Evolutionary conservation across 805 yeast genomes (phyloP).

Genomic region (Kuraishia hungarica): DNA sequence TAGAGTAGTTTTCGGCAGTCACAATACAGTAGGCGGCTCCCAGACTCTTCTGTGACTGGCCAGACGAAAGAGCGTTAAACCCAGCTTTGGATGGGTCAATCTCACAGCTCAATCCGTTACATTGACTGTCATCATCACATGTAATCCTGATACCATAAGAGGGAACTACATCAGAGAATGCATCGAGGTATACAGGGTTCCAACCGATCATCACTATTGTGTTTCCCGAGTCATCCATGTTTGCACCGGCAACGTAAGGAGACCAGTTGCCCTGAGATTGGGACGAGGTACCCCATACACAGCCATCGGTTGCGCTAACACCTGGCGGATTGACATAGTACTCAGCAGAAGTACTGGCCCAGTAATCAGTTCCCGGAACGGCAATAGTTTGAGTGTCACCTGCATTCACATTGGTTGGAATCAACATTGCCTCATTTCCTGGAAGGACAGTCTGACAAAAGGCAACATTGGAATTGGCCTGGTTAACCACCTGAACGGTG

Average conservation of each 20-base stretch:
- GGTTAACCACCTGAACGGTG: conserved; percentile 49
- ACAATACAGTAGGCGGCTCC: conserved; percentile 81
- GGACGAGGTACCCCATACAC: conserved; percentile 71
- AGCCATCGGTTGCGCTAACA: conserved; percentile 63
- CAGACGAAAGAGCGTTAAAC: conserved; percentile 47
- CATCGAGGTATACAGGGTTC: conserved; percentile 79
- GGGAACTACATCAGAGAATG: conserved; percentile 48
- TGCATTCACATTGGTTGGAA: conserved; percentile 64
- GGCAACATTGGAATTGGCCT: conserved; percentile 54
- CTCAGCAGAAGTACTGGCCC: conserved; percentile 84
- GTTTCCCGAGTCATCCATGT: conserved; percentile 58
- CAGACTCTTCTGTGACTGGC: conserved; percentile 22
- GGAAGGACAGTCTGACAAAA: conserved; percentile 92
- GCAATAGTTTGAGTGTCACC: conserved; percentile 50
- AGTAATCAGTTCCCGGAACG: conserved; percentile 79
- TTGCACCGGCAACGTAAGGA: conserved; percentile 90
- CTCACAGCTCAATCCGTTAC: conserved; percentile 74
- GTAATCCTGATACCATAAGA: conserved; percentile 63
- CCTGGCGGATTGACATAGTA: conserved; percentile 83
- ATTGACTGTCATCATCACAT: conserved; percentile 61
- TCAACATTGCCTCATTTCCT: conserved; percentile 90
- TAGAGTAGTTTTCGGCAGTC: conserved; percentile 56
- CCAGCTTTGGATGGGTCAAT: conserved; percentile 64
- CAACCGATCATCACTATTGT: conserved; percentile 84
- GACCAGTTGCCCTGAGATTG: conserved; percentile 85